phyloP scores from a whole-genome alignment of 23 red algal species.

The Gracilaria domingensis region DNA sequence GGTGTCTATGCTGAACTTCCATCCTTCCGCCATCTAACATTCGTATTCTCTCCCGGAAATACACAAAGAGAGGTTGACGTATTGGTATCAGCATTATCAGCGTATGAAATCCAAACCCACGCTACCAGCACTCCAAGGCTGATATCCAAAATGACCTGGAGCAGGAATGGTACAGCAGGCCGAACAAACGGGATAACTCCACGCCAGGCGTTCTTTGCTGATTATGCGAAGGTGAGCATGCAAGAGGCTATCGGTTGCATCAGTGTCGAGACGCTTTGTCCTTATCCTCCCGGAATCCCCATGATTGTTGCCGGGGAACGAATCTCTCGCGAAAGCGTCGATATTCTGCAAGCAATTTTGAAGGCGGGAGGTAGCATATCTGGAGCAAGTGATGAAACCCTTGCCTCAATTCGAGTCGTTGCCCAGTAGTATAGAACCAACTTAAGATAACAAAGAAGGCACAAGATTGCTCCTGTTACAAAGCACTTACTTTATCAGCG shows the following conservation, averaged over 20 bases:
- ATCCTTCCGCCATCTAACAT: conserved; percentile 58
- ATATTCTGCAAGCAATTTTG: conserved; percentile 48
- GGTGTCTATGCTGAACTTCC: conserved; percentile 97
- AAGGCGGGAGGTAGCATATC: conserved; percentile 71
- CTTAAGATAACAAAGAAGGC: neutral
- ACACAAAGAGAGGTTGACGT: conserved; percentile 68
- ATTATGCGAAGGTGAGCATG: neutral
- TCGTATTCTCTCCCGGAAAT: conserved; percentile 82
- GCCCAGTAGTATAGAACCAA: neutral
- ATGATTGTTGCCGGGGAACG: conserved; percentile 86
- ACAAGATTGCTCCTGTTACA: neutral
- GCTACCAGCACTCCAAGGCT: neutral
- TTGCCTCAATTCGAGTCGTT: conserved; percentile 61
- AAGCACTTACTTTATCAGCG: neutral
- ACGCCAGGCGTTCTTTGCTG: conserved; percentile 69
- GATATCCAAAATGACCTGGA: neutral
- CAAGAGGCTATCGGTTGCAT: conserved; percentile 66
- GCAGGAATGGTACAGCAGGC: neutral
- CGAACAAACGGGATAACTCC: conserved; percentile 54
- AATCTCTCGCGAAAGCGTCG: conserved; percentile 57
- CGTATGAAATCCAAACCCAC: neutral
- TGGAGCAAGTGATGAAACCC: conserved; percentile 57
- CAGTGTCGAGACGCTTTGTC: conserved; percentile 76
- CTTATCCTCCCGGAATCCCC: conserved; percentile 97
- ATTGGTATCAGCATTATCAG: conserved; percentile 72